phyloP scores from a whole-genome alignment of 345 rosid genomes.

The Rhodamnia rubescens region DNA sequence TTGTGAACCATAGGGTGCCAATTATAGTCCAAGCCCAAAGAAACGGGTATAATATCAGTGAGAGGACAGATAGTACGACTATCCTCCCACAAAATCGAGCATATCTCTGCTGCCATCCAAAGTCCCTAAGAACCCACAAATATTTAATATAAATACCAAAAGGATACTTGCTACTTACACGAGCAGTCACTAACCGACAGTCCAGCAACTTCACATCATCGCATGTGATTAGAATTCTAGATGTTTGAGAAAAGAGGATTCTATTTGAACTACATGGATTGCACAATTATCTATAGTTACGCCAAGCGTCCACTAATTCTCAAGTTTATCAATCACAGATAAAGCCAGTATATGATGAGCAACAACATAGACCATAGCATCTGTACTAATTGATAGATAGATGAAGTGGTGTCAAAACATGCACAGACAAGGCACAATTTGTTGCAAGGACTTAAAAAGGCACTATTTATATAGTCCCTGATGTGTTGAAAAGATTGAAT shows the following conservation, averaged over 20 bases:
- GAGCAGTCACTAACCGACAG: not conserved
- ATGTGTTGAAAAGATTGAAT: not conserved
- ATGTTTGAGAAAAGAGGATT: not conserved
- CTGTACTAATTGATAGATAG: not conserved
- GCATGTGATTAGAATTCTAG: not conserved
- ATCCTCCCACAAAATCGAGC: conserved; percentile 89
- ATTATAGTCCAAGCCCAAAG: conserved; percentile 94
- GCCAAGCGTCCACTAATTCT: not conserved
- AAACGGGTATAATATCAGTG: conserved; percentile 78
- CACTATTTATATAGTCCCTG: not conserved
- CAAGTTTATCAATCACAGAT: not conserved
- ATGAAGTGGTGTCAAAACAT: not conserved
- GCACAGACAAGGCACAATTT: not conserved
- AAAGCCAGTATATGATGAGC: not conserved
- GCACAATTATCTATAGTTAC: not conserved
- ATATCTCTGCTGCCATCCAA: conserved; percentile 94
- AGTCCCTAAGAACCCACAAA: conserved; percentile 46
- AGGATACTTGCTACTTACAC: not conserved
- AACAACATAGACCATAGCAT: not conserved
- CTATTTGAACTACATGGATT: not conserved
- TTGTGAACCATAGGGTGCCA: conserved; percentile 84
- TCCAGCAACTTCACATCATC: not conserved
- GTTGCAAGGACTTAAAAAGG: not conserved
- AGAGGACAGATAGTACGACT: conserved; percentile 63
- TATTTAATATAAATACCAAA: not conserved